Evolutionary conservation across 805 yeast genomes (phyloP).

Genomic region (Ogataea methylovora): DNA sequence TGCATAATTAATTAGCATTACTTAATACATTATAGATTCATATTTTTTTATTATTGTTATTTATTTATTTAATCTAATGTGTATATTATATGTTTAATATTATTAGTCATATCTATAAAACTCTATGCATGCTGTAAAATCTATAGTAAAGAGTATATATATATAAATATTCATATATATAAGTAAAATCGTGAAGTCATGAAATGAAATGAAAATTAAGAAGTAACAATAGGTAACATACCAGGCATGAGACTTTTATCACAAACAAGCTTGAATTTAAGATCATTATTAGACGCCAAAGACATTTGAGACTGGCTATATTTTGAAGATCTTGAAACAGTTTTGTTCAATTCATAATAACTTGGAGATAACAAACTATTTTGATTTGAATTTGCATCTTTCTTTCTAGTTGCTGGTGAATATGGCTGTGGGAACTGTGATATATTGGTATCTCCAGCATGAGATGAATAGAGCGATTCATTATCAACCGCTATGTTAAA

Average conservation of each 20-base stretch:
- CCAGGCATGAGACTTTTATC: constrained; percentile 12
- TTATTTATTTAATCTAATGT: neutral
- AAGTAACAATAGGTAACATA: neutral
- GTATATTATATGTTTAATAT: no score
- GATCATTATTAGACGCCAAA: constrained; percentile 4
- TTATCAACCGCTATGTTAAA: no score
- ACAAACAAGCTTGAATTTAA: constrained; percentile 4
- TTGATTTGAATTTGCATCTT: neutral
- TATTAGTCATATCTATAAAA: no score
- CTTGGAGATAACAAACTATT: neutral
- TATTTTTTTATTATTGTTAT: neutral
- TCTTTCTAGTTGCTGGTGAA: neutral
- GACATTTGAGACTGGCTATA: constrained; percentile 1
- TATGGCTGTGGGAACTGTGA: no score
- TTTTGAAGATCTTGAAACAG: constrained; percentile 4
- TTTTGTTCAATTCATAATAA: constrained; percentile 2
- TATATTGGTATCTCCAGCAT: no score
- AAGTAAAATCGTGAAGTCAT: no score
- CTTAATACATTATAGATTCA: neutral
- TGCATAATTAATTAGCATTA: neutral
- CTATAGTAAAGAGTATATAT: no score
- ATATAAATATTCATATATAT: no score
- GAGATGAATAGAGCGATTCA: no score
- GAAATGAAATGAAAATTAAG: no score
- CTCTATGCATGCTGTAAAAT: no score